Percentiles rank a stretch among this genome's conserved stretches.
Conservation (phyloP, 257 asterid genomes). For the Plectranthus barbatus region DNA sequence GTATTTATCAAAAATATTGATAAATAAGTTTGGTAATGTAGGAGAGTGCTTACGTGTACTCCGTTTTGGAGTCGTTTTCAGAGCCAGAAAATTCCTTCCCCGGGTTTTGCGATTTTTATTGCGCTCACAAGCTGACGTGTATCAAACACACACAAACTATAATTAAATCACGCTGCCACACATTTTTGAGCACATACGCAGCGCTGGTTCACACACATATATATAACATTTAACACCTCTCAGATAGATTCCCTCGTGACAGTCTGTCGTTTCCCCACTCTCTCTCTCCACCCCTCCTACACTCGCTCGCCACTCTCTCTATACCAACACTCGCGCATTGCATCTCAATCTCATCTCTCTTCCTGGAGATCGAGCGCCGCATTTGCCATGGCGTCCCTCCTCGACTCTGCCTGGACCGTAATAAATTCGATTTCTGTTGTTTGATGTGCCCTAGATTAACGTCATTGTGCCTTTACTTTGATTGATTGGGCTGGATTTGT, state of each 20-base stretch:
- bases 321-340: not conserved
- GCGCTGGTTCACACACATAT: constrained; percentile 6
- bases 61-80: constrained; percentile 12
- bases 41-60: too few species aligned
- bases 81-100: constrained; percentile 1
- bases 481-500: not conserved
- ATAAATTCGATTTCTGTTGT: not conserved
- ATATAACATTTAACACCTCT: not conserved
- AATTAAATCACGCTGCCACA: not conserved
- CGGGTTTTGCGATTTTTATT: constrained; percentile 5
- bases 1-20: too few species aligned
- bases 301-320: not conserved
- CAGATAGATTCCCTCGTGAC: constrained; percentile 22
- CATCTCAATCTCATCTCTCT: not conserved
- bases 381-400: constrained; percentile 21
- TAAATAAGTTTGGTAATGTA: too few species aligned
- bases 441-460: constrained; percentile 22
- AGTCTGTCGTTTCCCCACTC: constrained; percentile 7
- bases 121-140: not conserved
- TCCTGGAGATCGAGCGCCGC: constrained; percentile 12
- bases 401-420: constrained; percentile 32
- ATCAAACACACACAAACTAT: not conserved
- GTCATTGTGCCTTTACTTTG: not conserved
- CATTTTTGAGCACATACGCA: too few species aligned
- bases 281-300: too few species aligned